These are phyloP conservation scores for Daldinia vernicosa DNA, from an alignment of 495 filamentous ascomycete species.

Conservation along the genomic window DNA sequence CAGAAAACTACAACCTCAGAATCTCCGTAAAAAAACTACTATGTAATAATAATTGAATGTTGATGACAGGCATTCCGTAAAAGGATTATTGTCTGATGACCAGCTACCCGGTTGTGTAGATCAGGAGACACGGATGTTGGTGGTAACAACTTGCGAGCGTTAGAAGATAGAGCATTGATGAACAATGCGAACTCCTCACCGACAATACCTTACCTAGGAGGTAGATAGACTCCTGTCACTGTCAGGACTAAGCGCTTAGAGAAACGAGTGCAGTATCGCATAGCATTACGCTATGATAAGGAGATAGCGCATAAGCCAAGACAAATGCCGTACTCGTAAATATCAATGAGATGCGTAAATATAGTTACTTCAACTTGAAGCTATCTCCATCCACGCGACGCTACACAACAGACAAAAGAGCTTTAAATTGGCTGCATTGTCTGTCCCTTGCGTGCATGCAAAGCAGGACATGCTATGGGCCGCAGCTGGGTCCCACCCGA, in stretches of 20 bases:
- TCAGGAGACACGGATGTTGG: constrained; percentile 45
- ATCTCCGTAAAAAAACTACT: constrained; percentile 12
- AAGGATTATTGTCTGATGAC: constrained; percentile 28
- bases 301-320: not conserved
- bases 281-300: not conserved
- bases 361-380: constrained; percentile 4
- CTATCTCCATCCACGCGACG: constrained; percentile 21
- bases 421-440: constrained; percentile 42
- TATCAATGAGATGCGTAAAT: not conserved
- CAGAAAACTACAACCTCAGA: constrained; percentile 17
- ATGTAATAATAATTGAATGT: constrained; percentile 18
- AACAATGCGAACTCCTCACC: constrained; percentile 15
- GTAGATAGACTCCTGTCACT: not conserved
- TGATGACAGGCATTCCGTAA: constrained; percentile 19
- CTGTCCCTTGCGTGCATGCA: constrained; percentile 32
- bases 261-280: constrained; percentile 7
- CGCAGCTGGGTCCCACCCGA: constrained; percentile 39
- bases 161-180: constrained; percentile 36
- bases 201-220: constrained; percentile 20
- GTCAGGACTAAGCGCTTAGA: constrained; percentile 20
- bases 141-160: constrained; percentile 38
- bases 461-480: constrained; percentile 16
- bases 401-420: constrained; percentile 22
- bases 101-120: constrained; percentile 42
- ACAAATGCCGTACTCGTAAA: constrained; percentile 5